Percentiles rank a stretch among this genome's conserved stretches.
phyloP scores from a whole-genome alignment of 805 yeast species.

The Monosporozyma solicola region DNA sequence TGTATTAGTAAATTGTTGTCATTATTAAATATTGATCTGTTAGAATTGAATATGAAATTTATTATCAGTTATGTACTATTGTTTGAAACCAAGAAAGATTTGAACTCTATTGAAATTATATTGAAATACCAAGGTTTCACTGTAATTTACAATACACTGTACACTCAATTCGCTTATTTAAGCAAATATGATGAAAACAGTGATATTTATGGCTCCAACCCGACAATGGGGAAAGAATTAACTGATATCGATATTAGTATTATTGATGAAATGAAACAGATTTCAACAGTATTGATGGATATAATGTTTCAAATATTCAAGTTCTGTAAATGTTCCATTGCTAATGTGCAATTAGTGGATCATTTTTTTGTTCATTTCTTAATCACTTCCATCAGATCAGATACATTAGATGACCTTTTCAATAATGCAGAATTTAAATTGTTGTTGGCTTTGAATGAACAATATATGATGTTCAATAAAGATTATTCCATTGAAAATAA shows the following conservation, averaged over 20 bases:
- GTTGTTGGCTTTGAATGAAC: constrained; percentile 73
- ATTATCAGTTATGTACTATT: constrained; percentile 37
- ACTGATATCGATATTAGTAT: constrained; percentile 26
- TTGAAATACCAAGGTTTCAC: constrained; percentile 46
- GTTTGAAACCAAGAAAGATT: constrained; percentile 37
- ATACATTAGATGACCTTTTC: constrained; percentile 44
- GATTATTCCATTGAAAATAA: constrained; percentile 33
- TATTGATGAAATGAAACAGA: constrained; percentile 30
- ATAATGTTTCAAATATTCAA: constrained; percentile 48
- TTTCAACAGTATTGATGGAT: constrained; percentile 40
- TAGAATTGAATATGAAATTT: constrained; percentile 33
- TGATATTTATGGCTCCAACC: constrained; percentile 5
- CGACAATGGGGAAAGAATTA: constrained; percentile 4
- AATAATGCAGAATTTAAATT: constrained; percentile 64
- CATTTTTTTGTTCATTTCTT: constrained; percentile 40
- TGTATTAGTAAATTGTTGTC: constrained; percentile 44
- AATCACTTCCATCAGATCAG: constrained; percentile 37
- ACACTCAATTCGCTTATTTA: constrained; percentile 30
- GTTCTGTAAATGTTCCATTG: constrained; percentile 35
- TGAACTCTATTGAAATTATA: constrained; percentile 36
- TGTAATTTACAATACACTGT: constrained; percentile 36
- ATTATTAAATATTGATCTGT: constrained; percentile 30
- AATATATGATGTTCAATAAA: constrained; percentile 58
- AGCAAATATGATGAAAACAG: constrained; percentile 22
- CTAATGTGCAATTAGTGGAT: constrained; percentile 37